phyloP scores from a whole-genome alignment of 805 yeast genomes.

The Candida rishiriensis region DNA sequence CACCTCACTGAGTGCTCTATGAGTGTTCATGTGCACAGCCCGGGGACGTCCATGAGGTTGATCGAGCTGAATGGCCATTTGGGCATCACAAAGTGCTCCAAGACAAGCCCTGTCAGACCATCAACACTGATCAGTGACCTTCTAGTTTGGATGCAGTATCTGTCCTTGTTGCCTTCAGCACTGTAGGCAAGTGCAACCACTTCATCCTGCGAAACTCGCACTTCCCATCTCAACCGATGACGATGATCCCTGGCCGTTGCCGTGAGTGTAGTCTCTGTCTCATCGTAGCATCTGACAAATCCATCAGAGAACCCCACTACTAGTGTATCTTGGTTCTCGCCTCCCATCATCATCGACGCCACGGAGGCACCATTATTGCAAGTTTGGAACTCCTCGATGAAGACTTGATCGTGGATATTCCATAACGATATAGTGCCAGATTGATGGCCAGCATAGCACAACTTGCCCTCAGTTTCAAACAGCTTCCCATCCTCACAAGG shows the following conservation, averaged over 20 bases:
- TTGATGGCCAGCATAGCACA: slow-evolving; percentile 38
- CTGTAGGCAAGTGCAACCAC: no score
- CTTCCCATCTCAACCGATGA: slow-evolving; percentile 9
- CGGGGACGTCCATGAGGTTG: no score
- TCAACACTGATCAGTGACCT: no score
- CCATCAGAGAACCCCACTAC: slow-evolving; percentile 20
- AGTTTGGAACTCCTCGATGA: slow-evolving; percentile 19
- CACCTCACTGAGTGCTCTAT: no score
- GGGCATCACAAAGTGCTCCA: no score
- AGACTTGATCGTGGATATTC: slow-evolving; percentile 32
- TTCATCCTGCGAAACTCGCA: background rate
- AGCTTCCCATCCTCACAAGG: slow-evolving; percentile 33
- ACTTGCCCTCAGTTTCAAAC: slow-evolving; percentile 45
- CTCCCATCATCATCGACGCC: slow-evolving; percentile 7
- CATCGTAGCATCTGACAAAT: slow-evolving; percentile 6
- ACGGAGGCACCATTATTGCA: slow-evolving; percentile 4
- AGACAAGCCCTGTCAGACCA: no score
- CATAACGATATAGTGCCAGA: slow-evolving; percentile 39
- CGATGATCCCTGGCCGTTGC: no score
- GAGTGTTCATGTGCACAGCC: no score
- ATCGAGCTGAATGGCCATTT: no score
- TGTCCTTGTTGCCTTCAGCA: no score
- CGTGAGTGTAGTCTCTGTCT: background rate
- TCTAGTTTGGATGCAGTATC: no score
- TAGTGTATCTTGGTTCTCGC: background rate